These are phyloP conservation scores for Neonectria punicea DNA, from an alignment of 2,329 filamentous ascomycete genomes.

Conservation along the genomic window DNA sequence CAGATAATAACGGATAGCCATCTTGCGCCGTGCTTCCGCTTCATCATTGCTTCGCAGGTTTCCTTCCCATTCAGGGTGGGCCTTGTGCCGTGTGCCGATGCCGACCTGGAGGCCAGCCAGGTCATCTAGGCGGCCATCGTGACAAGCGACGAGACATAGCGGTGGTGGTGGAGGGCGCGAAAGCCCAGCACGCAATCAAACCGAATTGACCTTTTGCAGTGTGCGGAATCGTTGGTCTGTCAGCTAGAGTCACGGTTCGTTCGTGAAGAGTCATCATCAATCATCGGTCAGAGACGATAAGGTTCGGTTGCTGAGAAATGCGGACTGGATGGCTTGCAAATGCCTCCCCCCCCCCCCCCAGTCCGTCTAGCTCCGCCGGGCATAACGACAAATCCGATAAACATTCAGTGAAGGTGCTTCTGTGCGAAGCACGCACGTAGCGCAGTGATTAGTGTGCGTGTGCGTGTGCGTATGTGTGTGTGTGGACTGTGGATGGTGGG, in stretches of 20 bases:
- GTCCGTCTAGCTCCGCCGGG: slow-evolving; percentile 2
- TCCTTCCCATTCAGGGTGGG: slow-evolving; percentile 13
- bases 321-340: slow-evolving; percentile 9
- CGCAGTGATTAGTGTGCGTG: not conserved
- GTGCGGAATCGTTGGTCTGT: not conserved
- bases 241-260: slow-evolving; percentile 10
- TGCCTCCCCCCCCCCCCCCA: not conserved
- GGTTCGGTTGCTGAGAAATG: slow-evolving; percentile 29
- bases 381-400: slow-evolving; percentile 6
- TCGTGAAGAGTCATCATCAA: slow-evolving; percentile 8
- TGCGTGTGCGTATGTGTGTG: not conserved
- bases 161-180: slow-evolving; percentile 10
- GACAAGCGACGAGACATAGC: slow-evolving; percentile 24
- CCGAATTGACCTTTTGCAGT: not conserved
- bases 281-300: slow-evolving; percentile 19
- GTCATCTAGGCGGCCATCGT: slow-evolving; percentile 37
- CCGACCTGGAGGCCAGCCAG: slow-evolving; percentile 1
- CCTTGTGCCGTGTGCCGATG: slow-evolving; percentile 13
- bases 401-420: not conserved
- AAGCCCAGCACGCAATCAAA: not conserved
- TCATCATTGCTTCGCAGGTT: not conserved
- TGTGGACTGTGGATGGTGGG: not conserved
- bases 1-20: not conserved
- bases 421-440: not conserved
- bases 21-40: not conserved